Percentiles rank a stretch among this genome's conserved stretches.
Conservation (phyloP, 306 rosid genomes). For the Bauhinia variegata region DNA sequence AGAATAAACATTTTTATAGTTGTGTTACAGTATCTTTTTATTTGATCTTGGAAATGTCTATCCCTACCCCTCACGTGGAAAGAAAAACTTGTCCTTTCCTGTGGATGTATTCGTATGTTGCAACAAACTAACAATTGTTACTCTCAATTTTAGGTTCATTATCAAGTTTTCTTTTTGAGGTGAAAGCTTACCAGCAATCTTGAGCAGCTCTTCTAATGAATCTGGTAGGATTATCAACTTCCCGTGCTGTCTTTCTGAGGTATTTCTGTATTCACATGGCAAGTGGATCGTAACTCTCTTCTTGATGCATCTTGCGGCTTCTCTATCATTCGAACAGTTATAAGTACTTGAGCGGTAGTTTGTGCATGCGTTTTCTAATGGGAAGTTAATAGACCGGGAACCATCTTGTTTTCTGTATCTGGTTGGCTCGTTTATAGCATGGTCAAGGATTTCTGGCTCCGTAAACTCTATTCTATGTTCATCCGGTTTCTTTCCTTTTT, state of each 20-base stretch:
- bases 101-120: background rate
- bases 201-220: slow-evolving; percentile 75
- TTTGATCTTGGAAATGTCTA: slow-evolving; percentile 4
- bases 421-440: slow-evolving; percentile 35
- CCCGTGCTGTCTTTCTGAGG: slow-evolving; percentile 45
- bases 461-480: slow-evolving; percentile 61
- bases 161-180: slow-evolving; percentile 12
- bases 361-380: slow-evolving; percentile 35
- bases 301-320: slow-evolving; percentile 37
- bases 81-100: slow-evolving; percentile 1
- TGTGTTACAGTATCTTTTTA: slow-evolving; percentile 24
- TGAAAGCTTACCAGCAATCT: slow-evolving; percentile 67
- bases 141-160: slow-evolving; percentile 32
- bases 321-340: slow-evolving; percentile 36
- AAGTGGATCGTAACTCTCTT: slow-evolving; percentile 77
- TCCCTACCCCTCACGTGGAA: background rate
- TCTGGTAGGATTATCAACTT: slow-evolving; percentile 77
- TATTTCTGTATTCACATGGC: slow-evolving; percentile 40
- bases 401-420: slow-evolving; percentile 42
- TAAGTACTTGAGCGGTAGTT: slow-evolving; percentile 33
- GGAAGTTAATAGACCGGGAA: slow-evolving; percentile 30
- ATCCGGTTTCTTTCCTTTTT: slow-evolving; percentile 43
- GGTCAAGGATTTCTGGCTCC: slow-evolving; percentile 47
- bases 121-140: slow-evolving; percentile 1
- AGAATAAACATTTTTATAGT: background rate